phyloP scores from a whole-genome alignment of 2,329 filamentous ascomycete genomes.

The Talaromyces sp. region DNA sequence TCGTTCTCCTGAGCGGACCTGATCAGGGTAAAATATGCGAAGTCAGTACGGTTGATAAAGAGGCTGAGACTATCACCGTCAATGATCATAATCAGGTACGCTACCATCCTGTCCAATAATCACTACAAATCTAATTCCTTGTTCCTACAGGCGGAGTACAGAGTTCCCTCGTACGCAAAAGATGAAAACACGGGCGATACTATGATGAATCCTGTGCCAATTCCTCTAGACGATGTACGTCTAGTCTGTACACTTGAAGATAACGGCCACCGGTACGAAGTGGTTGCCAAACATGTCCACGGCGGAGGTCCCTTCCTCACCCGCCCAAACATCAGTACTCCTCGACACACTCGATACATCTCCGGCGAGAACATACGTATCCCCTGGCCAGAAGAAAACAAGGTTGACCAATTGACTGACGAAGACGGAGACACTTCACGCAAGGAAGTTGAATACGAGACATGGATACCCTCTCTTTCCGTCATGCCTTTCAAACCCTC shows the following conservation, averaged over 20 bases:
- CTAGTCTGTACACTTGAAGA: slow-evolving; percentile 75
- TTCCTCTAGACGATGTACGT: slow-evolving; percentile 69
- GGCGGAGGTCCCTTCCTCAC: slow-evolving; percentile 51
- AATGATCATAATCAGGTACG: slow-evolving; percentile 63
- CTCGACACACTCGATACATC: slow-evolving; percentile 53
- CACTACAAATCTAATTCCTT: background rate
- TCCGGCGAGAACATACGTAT: slow-evolving; percentile 69
- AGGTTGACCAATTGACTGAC: slow-evolving; percentile 50
- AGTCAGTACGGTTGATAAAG: slow-evolving; percentile 56
- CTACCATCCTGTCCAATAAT: background rate
- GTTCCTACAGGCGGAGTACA: slow-evolving; percentile 39
- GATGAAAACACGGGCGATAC: slow-evolving; percentile 40
- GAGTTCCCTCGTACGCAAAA: slow-evolving; percentile 38
- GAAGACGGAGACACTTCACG: slow-evolving; percentile 68
- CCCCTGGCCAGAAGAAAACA: slow-evolving; percentile 64
- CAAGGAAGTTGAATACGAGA: slow-evolving; percentile 68
- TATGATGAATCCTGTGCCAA: slow-evolving; percentile 50
- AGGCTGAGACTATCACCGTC: slow-evolving; percentile 54
- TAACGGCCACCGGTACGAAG: slow-evolving; percentile 61
- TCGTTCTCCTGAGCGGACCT: slow-evolving; percentile 72
- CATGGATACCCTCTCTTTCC: slow-evolving; percentile 74
- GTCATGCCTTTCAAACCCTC: slow-evolving; percentile 70
- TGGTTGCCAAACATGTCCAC: slow-evolving; percentile 69
- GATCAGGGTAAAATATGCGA: slow-evolving; percentile 80
- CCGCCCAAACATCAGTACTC: slow-evolving; percentile 46